Evolutionary conservation across 495 filamentous ascomycete genomes (phyloP), one percentile per base, ranked within the genome.

Genomic region (Wilcoxina mikolae): DNA sequence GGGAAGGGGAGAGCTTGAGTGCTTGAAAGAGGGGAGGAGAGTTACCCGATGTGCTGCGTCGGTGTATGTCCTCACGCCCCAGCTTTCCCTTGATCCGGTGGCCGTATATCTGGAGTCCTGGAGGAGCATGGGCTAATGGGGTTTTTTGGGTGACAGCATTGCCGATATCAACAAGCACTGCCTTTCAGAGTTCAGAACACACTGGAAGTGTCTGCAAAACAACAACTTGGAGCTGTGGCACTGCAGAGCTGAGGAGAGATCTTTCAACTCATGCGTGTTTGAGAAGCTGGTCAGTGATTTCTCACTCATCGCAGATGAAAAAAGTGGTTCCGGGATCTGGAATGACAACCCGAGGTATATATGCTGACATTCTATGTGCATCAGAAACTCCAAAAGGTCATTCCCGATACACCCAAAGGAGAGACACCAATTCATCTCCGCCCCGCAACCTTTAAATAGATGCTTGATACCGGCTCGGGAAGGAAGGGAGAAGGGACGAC

Each of bases 151-250:
- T n/a, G 38, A 29, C 58, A 95, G 88, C 28, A 77, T 98, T 67
- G 83, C 86, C 59, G 91, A 96, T 67, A 85, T 99, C 75, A 96
- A 95, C 74, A 94, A 85, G 68, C 74, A 84, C 72, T 99, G 91
- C 72, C 73, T 96, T 24, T 74, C 80, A 43, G 77, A 94, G 71
- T 99, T 99, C 76, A 82, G 84, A 51, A 74, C 76, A 47, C 91
- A 99, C 69, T 96, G 88, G 88, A 72, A 85, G 60, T 99, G 91
- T 65, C 76, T 99, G 48, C 93, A 99, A 64, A 82, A 93, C 71
- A 87, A 93, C 76, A 99, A 99, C 73, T 90, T 96, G 68, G 82
- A 87, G 67, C 71, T 96, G 39, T 96, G 85, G 79, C 84, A 95
- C 56, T 99, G 91, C 73, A 77, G 91, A 58, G 66, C 68, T 33